Base-by-base conservation (phyloP, 164 flowering plant genomes). In the Aristolochia contorta region DNA sequence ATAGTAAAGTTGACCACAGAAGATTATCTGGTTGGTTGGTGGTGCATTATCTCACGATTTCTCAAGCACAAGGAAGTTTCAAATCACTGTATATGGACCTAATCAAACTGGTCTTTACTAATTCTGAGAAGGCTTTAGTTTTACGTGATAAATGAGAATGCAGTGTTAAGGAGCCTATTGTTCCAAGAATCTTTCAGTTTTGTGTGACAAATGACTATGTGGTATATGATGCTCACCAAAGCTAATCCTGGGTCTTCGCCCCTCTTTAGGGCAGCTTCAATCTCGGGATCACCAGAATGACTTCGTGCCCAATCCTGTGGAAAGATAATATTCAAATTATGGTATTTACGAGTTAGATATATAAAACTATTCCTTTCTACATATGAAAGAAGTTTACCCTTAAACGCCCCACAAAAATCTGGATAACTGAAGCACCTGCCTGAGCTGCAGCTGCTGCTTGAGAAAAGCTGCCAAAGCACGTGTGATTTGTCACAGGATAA, bases 391-490 rank as follows among this genome's bases (percentile, higher is more conserved):
- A 59, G 12, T 25, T 71, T 89, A 91, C 97, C 89, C 97, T 77
- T 51, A 89, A 41, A 20, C 96, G 97, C 24, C 99, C 97, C 70
- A 94, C 96, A 84, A 94, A 91, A 58, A 94, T 84, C 73, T 94
- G 99, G 74, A 94, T 94, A 58, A 94, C 97, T 58, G 99, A 91
- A 46, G 97, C 94, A 61, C 97, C 96, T 50, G 99, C 97, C 82
- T 91, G 97, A 57, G 97, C 96, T 25, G 99, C 97, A 70, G 97
- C 99, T 61, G 97, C 97, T 69, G 96, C 99, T 86, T 91, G 97
- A 74, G 89, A 69, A 75, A 94, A 91, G 79, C 99, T 91, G 84
- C 69, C 71, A 67, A 72, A 61, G 62, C 65, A 76, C 14, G 24
- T 67, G 37, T 57, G 72, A 50, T 45, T 58, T 30, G 47, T 65